Evolutionary conservation across 352 stramenopile species (phyloP), one percentile per base, ranked within the genome.

Genomic region (Halophytophthora batemanensis): DNA sequence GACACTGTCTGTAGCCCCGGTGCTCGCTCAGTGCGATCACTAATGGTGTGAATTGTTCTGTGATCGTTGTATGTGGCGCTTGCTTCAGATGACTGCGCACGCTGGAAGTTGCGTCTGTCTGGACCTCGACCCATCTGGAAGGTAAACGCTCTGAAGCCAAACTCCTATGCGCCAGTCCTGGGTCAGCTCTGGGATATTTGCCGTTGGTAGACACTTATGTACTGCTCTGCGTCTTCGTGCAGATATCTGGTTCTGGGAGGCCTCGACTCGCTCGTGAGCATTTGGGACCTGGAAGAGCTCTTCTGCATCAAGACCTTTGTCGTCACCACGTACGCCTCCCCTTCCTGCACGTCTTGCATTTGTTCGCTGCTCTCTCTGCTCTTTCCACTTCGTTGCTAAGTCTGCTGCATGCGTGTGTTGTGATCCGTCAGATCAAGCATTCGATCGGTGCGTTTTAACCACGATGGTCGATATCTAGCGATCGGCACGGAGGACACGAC

Each of bases 211-310:
- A 64, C 23, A 12, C 10, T 46, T 15, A 35, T 46, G 22, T 41
- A 51, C 17, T 25, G 34, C 15, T 18, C 2, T 13, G 29, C 22
- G 2, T 60, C 44, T 56, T 40, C 11, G 52, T 45, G 11, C 43
- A 93, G 83, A 59, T 83, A 73, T 40, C 70, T 94, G 21, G 81
- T 64, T 34, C 60, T 94, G 18, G 83, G 83, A n/a, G 78, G 83
- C n/a, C 51, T 89, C 7, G 83, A 94, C 50, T 94, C 83, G 35
- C 69, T 94, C 33, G 79, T 92, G 52, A 92, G 81, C 46, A 51
- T 94, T 2, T 94, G 83, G 83, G 83, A 94, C 50, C 56, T 94
- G 17, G 75, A 94, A 52, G 82, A 94, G 50, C 75, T 94, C 25
- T 94, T 86, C 63, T 94, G 83, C 61, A 69, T 84, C 7, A 82